phyloP scores from a whole-genome alignment of 495 filamentous ascomycete species.

The Thozetella sp. region DNA sequence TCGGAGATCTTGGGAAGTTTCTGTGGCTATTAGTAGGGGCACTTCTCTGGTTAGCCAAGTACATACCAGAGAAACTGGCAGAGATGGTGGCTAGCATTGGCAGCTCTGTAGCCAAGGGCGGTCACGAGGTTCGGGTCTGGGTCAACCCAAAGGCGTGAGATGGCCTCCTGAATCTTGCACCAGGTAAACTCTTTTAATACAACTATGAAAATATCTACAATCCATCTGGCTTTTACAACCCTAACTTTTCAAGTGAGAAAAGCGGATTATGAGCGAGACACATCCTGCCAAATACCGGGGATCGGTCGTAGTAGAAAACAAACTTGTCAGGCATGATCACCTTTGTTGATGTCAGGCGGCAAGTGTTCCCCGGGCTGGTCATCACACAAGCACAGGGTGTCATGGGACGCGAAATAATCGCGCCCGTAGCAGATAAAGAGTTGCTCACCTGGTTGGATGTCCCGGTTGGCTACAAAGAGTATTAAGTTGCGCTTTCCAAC shows the following conservation, averaged over 20 bases:
- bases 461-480: conserved; percentile 3
- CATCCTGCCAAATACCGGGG: too few species aligned
- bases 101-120: conserved; percentile 29
- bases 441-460: conserved; percentile 8
- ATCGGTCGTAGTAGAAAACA: too few species aligned
- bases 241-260: too few species aligned
- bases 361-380: neutral
- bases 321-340: too few species aligned
- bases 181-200: too few species aligned
- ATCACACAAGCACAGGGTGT: neutral
- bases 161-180: too few species aligned
- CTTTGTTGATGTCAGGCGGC: too few species aligned
- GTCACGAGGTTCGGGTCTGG: conserved; percentile 38
- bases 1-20: conserved; percentile 27
- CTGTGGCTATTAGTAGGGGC: conserved; percentile 22
- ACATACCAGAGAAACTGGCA: conserved; percentile 33
- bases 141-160: conserved; percentile 39
- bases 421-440: conserved; percentile 19
- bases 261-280: too few species aligned
- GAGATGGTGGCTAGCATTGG: conserved; percentile 28
- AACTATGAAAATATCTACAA: too few species aligned
- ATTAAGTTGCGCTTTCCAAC: conserved; percentile 13
- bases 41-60: conserved; percentile 27
- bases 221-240: too few species aligned
- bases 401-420: conserved; percentile 11